These are phyloP conservation scores for Berkeleyomyces basicola DNA, from an alignment of 2,329 filamentous ascomycete genomes.

Conservation along the genomic window DNA sequence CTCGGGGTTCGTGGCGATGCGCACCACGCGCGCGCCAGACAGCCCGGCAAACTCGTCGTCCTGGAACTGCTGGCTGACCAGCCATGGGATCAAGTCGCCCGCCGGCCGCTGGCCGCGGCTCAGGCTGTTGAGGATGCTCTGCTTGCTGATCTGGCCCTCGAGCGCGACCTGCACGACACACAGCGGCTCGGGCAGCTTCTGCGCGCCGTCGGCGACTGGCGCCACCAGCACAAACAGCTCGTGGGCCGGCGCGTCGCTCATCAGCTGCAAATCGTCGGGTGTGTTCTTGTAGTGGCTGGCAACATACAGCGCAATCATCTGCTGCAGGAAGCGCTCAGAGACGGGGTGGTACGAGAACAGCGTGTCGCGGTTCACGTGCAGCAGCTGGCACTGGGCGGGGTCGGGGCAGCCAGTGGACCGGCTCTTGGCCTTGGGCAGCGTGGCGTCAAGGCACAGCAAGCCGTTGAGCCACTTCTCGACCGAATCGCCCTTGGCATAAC, in stretches of 20 bases:
- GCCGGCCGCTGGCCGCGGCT: constrained; percentile 77
- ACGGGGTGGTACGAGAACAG: constrained; percentile 96
- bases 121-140: constrained; percentile 80
- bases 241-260: constrained; percentile 94
- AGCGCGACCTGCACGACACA: constrained; percentile 89
- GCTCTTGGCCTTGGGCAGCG: constrained; percentile 60
- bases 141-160: constrained; percentile 84
- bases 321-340: constrained; percentile 90
- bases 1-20: constrained; percentile 92
- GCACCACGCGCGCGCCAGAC: constrained; percentile 79
- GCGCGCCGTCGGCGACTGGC: constrained; percentile 60
- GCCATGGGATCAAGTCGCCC: constrained; percentile 92
- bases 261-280: constrained; percentile 92
- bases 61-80: constrained; percentile 95
- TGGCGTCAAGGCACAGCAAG: constrained; percentile 84
- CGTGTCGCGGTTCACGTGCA: constrained; percentile 91
- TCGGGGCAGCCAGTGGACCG: constrained; percentile 68
- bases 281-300: constrained; percentile 97
- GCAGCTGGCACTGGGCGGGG: constrained; percentile 76
- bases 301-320: constrained; percentile 96
- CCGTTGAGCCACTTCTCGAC: constrained; percentile 97
- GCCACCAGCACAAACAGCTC: constrained; percentile 89
- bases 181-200: constrained; percentile 75
- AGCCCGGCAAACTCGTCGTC: constrained; percentile 90
- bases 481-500: constrained; percentile 76